Conservation (phyloP, 2,329 filamentous ascomycete species). For the Thelonectria blattea region DNA sequence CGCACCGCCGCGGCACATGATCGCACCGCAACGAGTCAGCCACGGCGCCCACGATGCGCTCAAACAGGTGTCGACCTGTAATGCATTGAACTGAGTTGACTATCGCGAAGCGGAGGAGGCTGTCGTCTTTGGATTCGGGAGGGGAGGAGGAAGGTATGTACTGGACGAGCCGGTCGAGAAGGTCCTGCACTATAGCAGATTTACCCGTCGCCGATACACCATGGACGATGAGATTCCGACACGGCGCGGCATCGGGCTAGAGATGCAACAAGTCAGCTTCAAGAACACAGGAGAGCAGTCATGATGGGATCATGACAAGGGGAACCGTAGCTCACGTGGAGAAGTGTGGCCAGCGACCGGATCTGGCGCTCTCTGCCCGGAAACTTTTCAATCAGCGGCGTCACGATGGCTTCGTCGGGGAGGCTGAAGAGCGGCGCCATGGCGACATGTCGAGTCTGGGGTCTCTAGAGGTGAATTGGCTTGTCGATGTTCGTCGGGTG, state of each 20-base stretch:
- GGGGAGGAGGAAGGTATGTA: background rate
- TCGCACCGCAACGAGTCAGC: constrained; percentile 56
- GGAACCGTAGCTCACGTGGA: constrained; percentile 48
- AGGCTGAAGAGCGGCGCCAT: constrained; percentile 55
- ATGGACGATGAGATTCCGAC: constrained; percentile 77
- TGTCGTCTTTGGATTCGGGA: constrained; percentile 26
- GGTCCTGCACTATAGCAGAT: constrained; percentile 68
- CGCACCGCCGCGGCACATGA: constrained; percentile 68
- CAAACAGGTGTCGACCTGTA: constrained; percentile 77
- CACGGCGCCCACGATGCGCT: constrained; percentile 69
- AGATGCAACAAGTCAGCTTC: too few relatives aligned
- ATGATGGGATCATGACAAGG: background rate
- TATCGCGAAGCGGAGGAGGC: constrained; percentile 60
- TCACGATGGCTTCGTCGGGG: constrained; percentile 58
- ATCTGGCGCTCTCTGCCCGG: constrained; percentile 66
- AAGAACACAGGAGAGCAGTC: too few relatives aligned
- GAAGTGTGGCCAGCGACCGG: constrained; percentile 60
- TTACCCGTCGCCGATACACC: constrained; percentile 90
- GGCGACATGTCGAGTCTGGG: background rate
- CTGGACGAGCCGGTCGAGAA: constrained; percentile 38
- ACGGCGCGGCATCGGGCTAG: constrained; percentile 70
- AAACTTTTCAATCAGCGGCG: constrained; percentile 54
- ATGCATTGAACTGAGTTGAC: constrained; percentile 78
- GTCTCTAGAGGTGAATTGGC: constrained; percentile 12
- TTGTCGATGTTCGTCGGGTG: constrained; percentile 7